Evolutionary conservation across 257 asterid species (phyloP).

Genomic region (Solanum sejunctum): DNA sequence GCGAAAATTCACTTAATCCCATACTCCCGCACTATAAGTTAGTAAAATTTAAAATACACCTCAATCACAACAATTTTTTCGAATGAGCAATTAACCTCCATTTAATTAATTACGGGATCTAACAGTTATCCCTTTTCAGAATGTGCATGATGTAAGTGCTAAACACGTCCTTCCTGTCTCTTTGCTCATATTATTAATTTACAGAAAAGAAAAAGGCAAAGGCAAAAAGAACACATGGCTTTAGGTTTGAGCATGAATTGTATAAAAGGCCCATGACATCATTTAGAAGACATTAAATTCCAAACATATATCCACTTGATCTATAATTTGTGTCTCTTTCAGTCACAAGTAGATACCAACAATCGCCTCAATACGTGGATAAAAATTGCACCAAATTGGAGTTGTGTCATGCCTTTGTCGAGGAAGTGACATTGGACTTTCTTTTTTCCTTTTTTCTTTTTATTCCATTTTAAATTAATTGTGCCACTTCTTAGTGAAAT

Average conservation of each 20-base stretch:
- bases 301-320: neutral
- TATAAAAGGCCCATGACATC: neutral
- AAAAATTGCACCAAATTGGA: neutral
- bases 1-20: too few relatives aligned
- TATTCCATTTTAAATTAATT: neutral
- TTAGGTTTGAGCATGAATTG: neutral
- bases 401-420: conserved; percentile 8
- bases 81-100: too few relatives aligned
- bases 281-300: neutral
- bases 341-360: neutral
- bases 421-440: conserved; percentile 16
- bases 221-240: neutral
- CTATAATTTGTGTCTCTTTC: neutral
- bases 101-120: too few relatives aligned
- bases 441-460: too few relatives aligned
- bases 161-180: neutral
- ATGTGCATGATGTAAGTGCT: neutral
- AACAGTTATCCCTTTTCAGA: too few relatives aligned
- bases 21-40: too few relatives aligned
- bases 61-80: too few relatives aligned
- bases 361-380: conserved; percentile 3
- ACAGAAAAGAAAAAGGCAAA: neutral
- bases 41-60: too few relatives aligned
- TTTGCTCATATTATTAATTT: neutral
- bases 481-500: neutral